Evolutionary conservation across 2,329 filamentous ascomycete species (phyloP).

Genomic region (Calonectria montana): DNA sequence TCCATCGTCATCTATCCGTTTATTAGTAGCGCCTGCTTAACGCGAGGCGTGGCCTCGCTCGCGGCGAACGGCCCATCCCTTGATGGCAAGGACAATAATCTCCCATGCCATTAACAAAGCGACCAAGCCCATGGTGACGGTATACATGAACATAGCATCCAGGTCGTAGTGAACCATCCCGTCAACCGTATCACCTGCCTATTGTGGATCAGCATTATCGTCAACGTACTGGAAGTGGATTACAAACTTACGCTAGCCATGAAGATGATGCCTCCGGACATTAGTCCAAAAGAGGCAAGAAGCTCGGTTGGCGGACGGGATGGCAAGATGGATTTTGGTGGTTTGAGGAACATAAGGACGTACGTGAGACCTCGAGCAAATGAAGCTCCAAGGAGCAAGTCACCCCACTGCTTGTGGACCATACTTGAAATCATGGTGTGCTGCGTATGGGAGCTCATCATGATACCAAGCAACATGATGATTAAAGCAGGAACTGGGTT

Average conservation of each 20-base stretch:
- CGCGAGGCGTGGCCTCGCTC: slow-evolving; percentile 45
- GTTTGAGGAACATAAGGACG: slow-evolving; percentile 80
- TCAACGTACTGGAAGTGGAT: background rate
- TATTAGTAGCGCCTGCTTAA: background rate
- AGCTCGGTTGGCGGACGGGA: slow-evolving; percentile 91
- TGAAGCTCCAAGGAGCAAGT: slow-evolving; percentile 83
- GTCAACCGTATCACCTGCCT: slow-evolving; percentile 80
- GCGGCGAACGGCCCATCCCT: slow-evolving; percentile 80
- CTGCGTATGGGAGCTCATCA: slow-evolving; percentile 96
- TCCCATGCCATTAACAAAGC: slow-evolving; percentile 89
- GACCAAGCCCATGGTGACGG: slow-evolving; percentile 85
- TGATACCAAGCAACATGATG: slow-evolving; percentile 87
- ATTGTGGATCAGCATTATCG: slow-evolving; percentile 28
- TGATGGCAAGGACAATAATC: slow-evolving; percentile 81
- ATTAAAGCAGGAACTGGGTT: slow-evolving; percentile 91
- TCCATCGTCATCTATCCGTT: background rate
- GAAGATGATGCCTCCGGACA: slow-evolving; percentile 89
- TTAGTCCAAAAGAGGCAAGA: slow-evolving; percentile 86
- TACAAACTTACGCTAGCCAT: slow-evolving; percentile 81
- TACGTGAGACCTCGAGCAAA: slow-evolving; percentile 85
- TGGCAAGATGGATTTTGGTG: slow-evolving; percentile 82
- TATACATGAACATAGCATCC: slow-evolving; percentile 95
- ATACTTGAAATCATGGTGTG: slow-evolving; percentile 85
- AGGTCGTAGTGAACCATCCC: slow-evolving; percentile 82
- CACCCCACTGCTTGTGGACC: slow-evolving; percentile 95